Evolutionary conservation across 2,329 filamentous ascomycete species (phyloP).

Genomic region (Didymella segeticola): DNA sequence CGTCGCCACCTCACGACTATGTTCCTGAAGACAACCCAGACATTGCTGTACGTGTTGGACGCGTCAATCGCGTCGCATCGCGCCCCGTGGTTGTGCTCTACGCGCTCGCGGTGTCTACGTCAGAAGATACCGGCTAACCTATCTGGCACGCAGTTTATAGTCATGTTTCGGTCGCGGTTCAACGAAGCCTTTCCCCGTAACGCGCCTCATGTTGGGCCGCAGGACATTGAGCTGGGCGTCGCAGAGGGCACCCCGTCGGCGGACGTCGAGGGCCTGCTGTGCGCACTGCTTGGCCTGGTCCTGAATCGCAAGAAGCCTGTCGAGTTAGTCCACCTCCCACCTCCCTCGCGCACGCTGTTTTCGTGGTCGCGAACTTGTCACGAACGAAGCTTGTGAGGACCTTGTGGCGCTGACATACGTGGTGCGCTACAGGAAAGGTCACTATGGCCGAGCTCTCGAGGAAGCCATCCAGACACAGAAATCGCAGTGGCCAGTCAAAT

Average conservation of each 20-base stretch:
- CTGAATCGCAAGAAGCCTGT: constrained; percentile 98
- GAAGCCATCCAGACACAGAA: constrained; percentile 87
- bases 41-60: constrained; percentile 77
- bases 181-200: constrained; percentile 87
- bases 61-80: constrained; percentile 48
- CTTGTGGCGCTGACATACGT: constrained; percentile 43
- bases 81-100: constrained; percentile 30
- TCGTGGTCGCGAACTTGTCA: constrained; percentile 28
- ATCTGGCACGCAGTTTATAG: constrained; percentile 75
- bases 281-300: constrained; percentile 84
- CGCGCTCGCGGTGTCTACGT: not conserved
- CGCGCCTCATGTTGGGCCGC: constrained; percentile 86
- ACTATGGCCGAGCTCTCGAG: constrained; percentile 91
- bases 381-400: not conserved
- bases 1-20: constrained; percentile 89
- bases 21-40: constrained; percentile 88
- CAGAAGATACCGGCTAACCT: constrained; percentile 38
- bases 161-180: constrained; percentile 97
- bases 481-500: constrained; percentile 84
- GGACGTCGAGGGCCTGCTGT: constrained; percentile 85
- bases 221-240: constrained; percentile 90
- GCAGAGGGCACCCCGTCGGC: constrained; percentile 79
- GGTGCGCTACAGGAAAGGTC: constrained; percentile 71
- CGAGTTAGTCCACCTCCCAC: constrained; percentile 71
- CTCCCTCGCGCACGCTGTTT: constrained; percentile 10